Percentiles rank a stretch among this genome's conserved stretches.
phyloP scores from a whole-genome alignment of 164 flowering plant species.

The Vitis labrusca region DNA sequence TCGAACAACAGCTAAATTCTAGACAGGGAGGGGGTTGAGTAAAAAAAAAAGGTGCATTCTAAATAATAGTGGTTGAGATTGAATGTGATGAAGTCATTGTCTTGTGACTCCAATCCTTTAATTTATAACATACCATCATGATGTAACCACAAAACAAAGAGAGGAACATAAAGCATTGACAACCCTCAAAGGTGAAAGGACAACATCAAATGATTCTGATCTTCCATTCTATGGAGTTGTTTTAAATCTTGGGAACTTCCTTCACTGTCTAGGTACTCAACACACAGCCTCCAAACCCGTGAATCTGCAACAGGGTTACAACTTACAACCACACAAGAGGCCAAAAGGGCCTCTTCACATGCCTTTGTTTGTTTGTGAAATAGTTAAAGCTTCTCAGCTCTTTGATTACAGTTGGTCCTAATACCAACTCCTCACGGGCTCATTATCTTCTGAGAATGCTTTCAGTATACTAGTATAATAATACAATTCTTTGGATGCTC shows the following conservation, averaged over 20 bases:
- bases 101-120: background rate
- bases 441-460: constrained; percentile 5
- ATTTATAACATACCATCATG: background rate
- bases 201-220: background rate
- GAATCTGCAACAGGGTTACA: background rate
- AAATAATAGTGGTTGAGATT: too few relatives aligned
- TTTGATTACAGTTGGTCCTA: constrained; percentile 29
- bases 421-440: constrained; percentile 40
- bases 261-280: background rate
- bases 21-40: too few relatives aligned
- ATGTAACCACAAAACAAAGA: background rate
- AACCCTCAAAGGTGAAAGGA: background rate
- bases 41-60: too few relatives aligned
- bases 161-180: background rate
- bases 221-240: constrained; percentile 1
- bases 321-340: constrained; percentile 5
- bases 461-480: background rate
- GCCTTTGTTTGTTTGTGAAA: constrained; percentile 39
- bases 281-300: background rate
- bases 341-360: constrained; percentile 38
- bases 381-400: constrained; percentile 12
- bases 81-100: background rate
- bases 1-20: too few relatives aligned
- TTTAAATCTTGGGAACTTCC: background rate
- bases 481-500: background rate